Conservation (phyloP, 331 rosid species). For the Phaseolus coccineus region DNA sequence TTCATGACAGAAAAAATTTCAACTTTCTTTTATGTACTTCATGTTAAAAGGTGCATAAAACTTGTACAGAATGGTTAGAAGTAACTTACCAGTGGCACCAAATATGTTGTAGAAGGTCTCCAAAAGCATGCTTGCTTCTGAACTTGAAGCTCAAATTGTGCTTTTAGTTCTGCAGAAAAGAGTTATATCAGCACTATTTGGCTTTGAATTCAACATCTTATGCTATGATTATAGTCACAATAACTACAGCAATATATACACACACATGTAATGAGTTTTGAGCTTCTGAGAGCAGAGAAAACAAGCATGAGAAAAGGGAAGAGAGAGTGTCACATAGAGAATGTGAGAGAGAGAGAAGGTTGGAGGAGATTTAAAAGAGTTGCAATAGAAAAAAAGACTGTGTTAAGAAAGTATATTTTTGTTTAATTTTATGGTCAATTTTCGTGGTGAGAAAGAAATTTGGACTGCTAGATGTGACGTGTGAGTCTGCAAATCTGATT, state of each 20-base stretch:
- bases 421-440: constrained; percentile 22
- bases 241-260: not conserved
- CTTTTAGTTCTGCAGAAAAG: constrained; percentile 39
- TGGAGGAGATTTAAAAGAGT: not conserved
- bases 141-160: constrained; percentile 40
- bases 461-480: constrained; percentile 40
- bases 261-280: not conserved
- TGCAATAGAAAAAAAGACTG: not conserved
- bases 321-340: not conserved
- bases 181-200: constrained; percentile 1
- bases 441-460: not conserved
- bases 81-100: constrained; percentile 47
- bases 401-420: not conserved
- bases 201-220: constrained; percentile 5
- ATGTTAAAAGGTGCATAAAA: not conserved
- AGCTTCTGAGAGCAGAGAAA: not conserved
- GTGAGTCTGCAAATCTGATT: constrained; percentile 2
- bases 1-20: too few relatives aligned
- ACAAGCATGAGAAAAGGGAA: not conserved
- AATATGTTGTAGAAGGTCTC: constrained; percentile 45
- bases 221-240: not conserved
- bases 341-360: not conserved
- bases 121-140: constrained; percentile 50
- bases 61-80: not conserved
- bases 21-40: not conserved